Evolutionary conservation across 441 rosid genomes (phyloP).

Genomic region (Caryocar brasiliense): DNA sequence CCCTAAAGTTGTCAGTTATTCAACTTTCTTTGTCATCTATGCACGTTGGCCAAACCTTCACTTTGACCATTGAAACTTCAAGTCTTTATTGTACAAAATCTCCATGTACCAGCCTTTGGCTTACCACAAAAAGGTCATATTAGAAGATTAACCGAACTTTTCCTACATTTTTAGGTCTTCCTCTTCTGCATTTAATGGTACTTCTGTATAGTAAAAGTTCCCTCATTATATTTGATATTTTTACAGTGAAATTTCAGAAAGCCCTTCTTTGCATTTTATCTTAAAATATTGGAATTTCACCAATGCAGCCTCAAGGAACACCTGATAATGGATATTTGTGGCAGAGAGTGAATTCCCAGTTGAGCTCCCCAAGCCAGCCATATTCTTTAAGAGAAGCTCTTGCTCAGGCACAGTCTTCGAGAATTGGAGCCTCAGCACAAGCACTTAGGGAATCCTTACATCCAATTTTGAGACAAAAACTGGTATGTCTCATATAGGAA

Average conservation of each 20-base stretch:
- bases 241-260: too few species aligned
- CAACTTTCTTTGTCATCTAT: too few species aligned
- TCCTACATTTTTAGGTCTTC: too few species aligned
- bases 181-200: background rate
- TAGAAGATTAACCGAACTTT: too few species aligned
- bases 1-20: too few species aligned
- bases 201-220: background rate
- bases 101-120: too few species aligned
- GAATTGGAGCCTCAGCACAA: constrained; percentile 98
- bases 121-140: too few species aligned
- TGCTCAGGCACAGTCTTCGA: constrained; percentile 96
- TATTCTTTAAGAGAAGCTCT: constrained; percentile 97
- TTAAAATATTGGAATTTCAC: constrained; percentile 14
- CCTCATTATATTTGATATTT: too few species aligned
- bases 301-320: constrained; percentile 79
- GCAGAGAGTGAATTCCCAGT: constrained; percentile 97
- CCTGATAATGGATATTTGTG: constrained; percentile 90
- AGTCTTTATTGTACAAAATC: too few species aligned
- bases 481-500: constrained; percentile 37
- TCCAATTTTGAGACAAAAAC: constrained; percentile 89
- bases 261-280: constrained; percentile 4
- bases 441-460: constrained; percentile 96
- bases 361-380: constrained; percentile 98
- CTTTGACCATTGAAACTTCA: too few species aligned
- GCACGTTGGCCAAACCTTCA: too few species aligned